Conservation (phyloP, 176 grass and related monocot species). For the Alopecurus myosuroides region DNA sequence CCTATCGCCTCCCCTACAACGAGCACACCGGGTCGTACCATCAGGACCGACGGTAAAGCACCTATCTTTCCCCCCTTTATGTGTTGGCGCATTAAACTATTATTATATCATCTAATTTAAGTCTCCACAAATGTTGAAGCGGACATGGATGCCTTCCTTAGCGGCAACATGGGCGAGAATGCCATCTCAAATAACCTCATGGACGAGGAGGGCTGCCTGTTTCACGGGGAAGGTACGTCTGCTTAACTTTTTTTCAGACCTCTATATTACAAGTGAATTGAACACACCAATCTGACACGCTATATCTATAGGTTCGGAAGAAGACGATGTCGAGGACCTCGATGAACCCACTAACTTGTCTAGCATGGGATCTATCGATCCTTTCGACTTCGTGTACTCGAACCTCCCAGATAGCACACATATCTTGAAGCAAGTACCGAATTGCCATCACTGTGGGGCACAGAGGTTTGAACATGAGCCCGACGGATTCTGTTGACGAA, state of each 20-base stretch:
- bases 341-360: not conserved
- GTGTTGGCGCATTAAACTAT: not conserved
- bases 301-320: not conserved
- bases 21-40: not conserved
- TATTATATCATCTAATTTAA: not conserved
- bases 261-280: too few relatives aligned
- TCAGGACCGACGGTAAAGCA: not conserved
- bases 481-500: not conserved
- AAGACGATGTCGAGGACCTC: not conserved
- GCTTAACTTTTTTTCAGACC: too few relatives aligned
- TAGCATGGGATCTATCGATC: not conserved
- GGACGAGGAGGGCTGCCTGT: too few relatives aligned
- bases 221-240: too few relatives aligned
- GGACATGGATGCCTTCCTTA: too few relatives aligned
- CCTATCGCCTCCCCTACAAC: not conserved
- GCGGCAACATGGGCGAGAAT: too few relatives aligned
- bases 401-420: not conserved
- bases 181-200: too few relatives aligned
- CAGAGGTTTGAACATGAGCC: not conserved
- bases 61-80: not conserved
- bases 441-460: not conserved
- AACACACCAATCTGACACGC: too few relatives aligned
- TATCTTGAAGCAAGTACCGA: not conserved
- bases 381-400: not conserved
- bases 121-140: too few relatives aligned